Percentiles rank a stretch among this genome's conserved stretches.
These are phyloP conservation scores for Coemansia sp. DNA, from an alignment of 192 early-diverging fungal genomes.

Conservation along the genomic window DNA sequence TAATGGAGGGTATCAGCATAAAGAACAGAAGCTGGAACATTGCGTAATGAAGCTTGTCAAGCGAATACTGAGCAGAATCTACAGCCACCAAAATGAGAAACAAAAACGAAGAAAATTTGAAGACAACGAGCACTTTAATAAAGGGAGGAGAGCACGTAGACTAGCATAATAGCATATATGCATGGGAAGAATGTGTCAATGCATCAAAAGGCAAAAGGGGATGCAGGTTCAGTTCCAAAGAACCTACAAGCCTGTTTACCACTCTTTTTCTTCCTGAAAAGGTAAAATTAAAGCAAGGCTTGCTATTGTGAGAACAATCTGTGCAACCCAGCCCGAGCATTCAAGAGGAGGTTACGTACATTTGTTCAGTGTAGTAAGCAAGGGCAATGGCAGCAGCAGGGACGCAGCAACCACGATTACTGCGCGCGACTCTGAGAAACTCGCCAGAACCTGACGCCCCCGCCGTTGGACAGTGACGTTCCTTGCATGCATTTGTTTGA, in stretches of 20 bases:
- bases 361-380: constrained; percentile 35
- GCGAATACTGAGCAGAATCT: constrained; percentile 37
- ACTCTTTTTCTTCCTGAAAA: no score
- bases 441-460: constrained; percentile 8
- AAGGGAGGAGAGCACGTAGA: not conserved
- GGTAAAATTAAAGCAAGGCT: not conserved
- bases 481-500: constrained; percentile 4
- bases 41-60: constrained; percentile 47
- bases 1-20: constrained; percentile 13
- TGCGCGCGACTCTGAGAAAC: constrained; percentile 26
- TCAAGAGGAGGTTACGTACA: constrained; percentile 26
- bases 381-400: constrained; percentile 36
- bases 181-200: no score
- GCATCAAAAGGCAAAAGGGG: no score
- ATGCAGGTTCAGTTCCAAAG: no score
- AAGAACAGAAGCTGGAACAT: constrained; percentile 46
- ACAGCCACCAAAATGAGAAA: constrained; percentile 12
- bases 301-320: no score
- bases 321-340: no score
- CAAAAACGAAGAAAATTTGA: not conserved
- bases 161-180: no score
- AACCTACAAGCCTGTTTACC: no score
- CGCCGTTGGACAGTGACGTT: not conserved
- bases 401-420: constrained; percentile 28
- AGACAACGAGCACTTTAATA: no score